These are phyloP conservation scores for Leccinum barrowsii DNA, from an alignment of 768 basidiomycete genomes.

Conservation along the genomic window DNA sequence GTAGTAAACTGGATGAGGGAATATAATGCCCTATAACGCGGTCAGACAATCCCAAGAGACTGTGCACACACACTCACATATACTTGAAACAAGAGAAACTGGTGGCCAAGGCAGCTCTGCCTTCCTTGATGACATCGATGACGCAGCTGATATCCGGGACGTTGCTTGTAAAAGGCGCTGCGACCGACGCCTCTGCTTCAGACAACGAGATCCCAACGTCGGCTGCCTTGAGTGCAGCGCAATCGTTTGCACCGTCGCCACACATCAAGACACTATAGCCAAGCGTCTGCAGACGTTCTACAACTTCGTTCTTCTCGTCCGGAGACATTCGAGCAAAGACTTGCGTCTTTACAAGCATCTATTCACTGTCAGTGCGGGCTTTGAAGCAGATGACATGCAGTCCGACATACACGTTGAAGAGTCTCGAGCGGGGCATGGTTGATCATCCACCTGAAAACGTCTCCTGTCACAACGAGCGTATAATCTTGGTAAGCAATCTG, in stretches of 20 bases:
- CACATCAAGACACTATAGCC: constrained; percentile 99
- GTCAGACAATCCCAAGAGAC: constrained; percentile 2
- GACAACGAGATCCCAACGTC: constrained; percentile 96
- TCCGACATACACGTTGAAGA: constrained; percentile 66
- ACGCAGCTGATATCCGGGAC: constrained; percentile 95
- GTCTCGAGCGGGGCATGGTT: constrained; percentile 93
- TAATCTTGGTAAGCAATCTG: constrained; percentile 83
- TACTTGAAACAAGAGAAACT: constrained; percentile 99
- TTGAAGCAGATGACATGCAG: not conserved
- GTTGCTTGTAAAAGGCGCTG: constrained; percentile 93
- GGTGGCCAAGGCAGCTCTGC: constrained; percentile 91
- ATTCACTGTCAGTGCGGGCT: constrained; percentile 1
- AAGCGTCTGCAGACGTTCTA: constrained; percentile 87
- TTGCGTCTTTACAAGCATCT: constrained; percentile 98
- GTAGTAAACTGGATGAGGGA: constrained; percentile 99
- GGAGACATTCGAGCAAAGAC: constrained; percentile 99
- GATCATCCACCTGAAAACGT: constrained; percentile 98
- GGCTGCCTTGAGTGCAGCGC: constrained; percentile 96
- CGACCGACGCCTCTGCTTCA: constrained; percentile 97
- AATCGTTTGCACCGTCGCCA: constrained; percentile 98
- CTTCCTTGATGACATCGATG: constrained; percentile 94
- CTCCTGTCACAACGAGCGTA: constrained; percentile 87
- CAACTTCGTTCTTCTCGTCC: constrained; percentile 98
- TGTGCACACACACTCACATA: constrained; percentile 59
- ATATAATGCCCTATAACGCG: constrained; percentile 79